Conservation (phyloP, 1,284 basidiomycete genomes). For the Mycosarcoma mackinlayi region DNA sequence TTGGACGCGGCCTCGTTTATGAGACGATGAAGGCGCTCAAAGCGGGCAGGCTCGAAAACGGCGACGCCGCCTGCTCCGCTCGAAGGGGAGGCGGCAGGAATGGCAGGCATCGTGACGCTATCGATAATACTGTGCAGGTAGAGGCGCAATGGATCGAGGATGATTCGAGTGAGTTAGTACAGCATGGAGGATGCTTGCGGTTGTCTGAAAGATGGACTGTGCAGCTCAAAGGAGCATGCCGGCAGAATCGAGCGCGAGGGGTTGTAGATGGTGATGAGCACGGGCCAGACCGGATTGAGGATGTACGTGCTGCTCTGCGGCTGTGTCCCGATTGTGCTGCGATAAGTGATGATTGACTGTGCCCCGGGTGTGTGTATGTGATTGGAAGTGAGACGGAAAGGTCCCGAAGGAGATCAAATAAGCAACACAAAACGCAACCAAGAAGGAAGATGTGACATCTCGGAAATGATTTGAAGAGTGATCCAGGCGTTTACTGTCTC, state of each 20-base stretch:
- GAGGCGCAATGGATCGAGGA: no score
- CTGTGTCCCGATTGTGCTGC: no score
- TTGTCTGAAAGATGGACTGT: not conserved
- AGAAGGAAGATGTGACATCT: constrained; percentile 2
- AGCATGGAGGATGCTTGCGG: not conserved
- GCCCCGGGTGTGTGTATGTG: not conserved
- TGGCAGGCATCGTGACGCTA: constrained; percentile 17
- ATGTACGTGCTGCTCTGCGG: no score
- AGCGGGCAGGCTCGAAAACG: constrained; percentile 60
- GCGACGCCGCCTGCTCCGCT: constrained; percentile 25
- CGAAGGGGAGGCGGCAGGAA: constrained; percentile 29
- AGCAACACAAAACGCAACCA: constrained; percentile 9
- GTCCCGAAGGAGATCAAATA: no score
- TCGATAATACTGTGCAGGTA: not conserved
- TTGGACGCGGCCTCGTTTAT: constrained; percentile 52
- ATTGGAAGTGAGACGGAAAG: no score
- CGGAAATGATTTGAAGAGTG: not conserved
- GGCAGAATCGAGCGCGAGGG: not conserved
- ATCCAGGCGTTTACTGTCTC: constrained; percentile 6
- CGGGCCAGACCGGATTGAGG: constrained; percentile 3
- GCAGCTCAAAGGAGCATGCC: constrained; percentile 22
- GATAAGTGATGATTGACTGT: no score
- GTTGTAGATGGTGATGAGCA: not conserved
- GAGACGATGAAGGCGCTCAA: constrained; percentile 59
- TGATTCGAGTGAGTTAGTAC: not conserved